Conservation (phyloP, 225 moss, liverwort and hornwort species). For the Asterella californica region DNA sequence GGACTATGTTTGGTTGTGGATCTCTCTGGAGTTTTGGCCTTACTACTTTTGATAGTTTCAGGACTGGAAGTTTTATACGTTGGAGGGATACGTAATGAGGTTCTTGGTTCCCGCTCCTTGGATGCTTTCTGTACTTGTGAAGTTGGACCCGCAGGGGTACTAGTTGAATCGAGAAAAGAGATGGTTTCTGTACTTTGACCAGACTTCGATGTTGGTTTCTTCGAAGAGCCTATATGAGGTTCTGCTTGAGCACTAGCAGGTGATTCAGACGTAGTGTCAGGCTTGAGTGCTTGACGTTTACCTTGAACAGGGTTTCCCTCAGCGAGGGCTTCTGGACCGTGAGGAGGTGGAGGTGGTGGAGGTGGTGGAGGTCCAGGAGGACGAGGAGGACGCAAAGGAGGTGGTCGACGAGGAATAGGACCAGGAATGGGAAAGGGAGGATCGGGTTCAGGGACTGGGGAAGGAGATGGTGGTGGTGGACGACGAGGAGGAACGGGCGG, state of each 20-base stretch:
- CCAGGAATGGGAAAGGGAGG: not conserved
- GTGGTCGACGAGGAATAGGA: conserved; percentile 13
- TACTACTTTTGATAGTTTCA: not conserved
- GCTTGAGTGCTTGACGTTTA: not conserved
- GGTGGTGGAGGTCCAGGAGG: conserved; percentile 6
- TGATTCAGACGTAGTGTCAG: not conserved
- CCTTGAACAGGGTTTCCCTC: not conserved
- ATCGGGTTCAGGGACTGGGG: conserved; percentile 4
- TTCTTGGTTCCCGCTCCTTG: not conserved
- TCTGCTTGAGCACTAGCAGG: not conserved
- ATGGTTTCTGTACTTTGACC: not conserved
- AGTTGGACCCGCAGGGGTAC: not conserved
- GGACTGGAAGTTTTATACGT: not conserved
- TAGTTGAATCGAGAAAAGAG: not conserved
- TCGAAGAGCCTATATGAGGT: not conserved
- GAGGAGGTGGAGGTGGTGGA: conserved; percentile 13
- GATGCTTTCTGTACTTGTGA: not conserved
- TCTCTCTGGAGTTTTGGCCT: not conserved
- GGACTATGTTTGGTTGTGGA: not conserved
- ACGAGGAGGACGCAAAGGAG: not conserved
- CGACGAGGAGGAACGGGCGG: conserved; percentile 2
- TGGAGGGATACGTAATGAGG: not conserved
- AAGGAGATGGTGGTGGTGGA: conserved; percentile 4
- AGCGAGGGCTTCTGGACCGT: not conserved
- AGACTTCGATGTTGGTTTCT: not conserved